Base-by-base conservation (phyloP, 139 green algal genomes). In the Spirogloea muscicola region DNA sequence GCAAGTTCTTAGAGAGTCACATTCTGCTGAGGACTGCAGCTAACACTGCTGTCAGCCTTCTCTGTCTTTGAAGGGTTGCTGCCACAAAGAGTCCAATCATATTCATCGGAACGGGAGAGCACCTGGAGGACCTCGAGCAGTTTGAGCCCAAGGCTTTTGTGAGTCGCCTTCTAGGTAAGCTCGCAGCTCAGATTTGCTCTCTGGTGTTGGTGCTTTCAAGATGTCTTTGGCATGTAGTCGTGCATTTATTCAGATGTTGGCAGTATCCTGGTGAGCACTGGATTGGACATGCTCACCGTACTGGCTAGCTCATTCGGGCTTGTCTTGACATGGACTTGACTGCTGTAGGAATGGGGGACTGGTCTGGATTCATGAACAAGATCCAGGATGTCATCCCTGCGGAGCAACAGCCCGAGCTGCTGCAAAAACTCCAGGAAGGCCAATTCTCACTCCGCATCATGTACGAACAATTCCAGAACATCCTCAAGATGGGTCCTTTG, bases 71-170 rank as follows among this genome's bases (percentile, higher is more conserved):
- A 40, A 74, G 64, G 5, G 94, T 98, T n/a, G 84, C 88, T 10
- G 95, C 95, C 40, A 99, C 95, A 41, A 89, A 91, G 68, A 90
- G 81, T 0, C 95, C 95, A 36, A 92, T 99, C 77, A 91, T 93
- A 58, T 99, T 98, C 87, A 91, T 98, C 57, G 95, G 81, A 34
- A 84, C 86, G 89, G 91, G 92, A 49, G 94, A 99, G 84, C 94
- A 98, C 84, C 96, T 99, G 88, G 91, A 98, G 83, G 92, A 98
- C 85, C 96, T 99, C 85, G 94, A 99, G 83, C 44, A 52, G 2
- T 99, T 99, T 77, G 90, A 98, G 68, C 88, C 93, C 36, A 91
- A 96, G 71, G 82, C 91, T 31, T 99, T 99, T 80, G 94, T 99
- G 49, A 85, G 86, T 37, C 85, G 93, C 4, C 83, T 99, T 67